These are phyloP conservation scores for Mortierella claussenii DNA, from an alignment of 192 early-diverging fungal species.

Conservation along the genomic window DNA sequence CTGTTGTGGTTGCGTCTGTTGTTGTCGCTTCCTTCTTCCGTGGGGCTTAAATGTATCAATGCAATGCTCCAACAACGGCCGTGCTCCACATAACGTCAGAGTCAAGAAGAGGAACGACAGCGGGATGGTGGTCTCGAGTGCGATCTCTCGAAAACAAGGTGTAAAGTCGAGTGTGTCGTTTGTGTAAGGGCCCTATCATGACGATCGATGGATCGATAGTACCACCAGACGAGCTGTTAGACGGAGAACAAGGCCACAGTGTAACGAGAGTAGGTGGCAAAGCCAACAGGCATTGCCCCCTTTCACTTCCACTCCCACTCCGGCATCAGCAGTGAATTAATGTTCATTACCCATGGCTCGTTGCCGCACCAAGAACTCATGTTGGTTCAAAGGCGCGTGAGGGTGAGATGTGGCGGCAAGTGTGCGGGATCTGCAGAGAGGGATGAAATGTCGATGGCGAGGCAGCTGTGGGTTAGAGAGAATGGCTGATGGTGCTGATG, in stretches of 20 bases:
- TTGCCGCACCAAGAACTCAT: conserved; percentile 54
- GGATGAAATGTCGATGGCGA: not conserved
- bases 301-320: too few species aligned
- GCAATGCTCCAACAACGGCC: conserved; percentile 24
- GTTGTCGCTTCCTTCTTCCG: not conserved
- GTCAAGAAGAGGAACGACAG: conserved; percentile 41
- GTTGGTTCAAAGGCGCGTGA: not conserved
- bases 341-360: conserved; percentile 50
- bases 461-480: not conserved
- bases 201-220: too few species aligned
- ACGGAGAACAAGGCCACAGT: too few species aligned
- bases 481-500: too few species aligned
- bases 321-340: too few species aligned
- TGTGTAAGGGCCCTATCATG: conserved; percentile 40
- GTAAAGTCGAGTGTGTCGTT: conserved; percentile 48
- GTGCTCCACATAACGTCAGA: conserved; percentile 42
- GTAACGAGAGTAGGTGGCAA: too few species aligned
- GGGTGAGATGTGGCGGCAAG: not conserved
- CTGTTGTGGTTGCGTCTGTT: not conserved
- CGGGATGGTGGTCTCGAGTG: conserved; percentile 32
- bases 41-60: conserved; percentile 1
- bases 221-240: too few species aligned
- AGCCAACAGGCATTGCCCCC: too few species aligned
- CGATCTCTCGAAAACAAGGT: conserved; percentile 49
- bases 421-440: not conserved